These are phyloP conservation scores for Lippia alba DNA, from an alignment of 305 asterid species.

Conservation along the genomic window DNA sequence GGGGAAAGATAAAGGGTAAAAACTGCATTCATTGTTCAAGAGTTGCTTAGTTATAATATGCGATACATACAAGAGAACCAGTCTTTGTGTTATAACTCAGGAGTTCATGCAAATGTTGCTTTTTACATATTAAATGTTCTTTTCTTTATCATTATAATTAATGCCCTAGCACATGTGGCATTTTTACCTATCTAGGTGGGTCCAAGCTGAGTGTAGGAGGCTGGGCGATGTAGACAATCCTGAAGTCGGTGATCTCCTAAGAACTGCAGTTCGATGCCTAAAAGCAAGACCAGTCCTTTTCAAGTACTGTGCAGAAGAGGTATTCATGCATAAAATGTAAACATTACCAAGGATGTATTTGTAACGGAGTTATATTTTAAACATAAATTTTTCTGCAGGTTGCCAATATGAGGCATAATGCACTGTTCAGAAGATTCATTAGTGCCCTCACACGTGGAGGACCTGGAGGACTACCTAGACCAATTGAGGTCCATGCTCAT, in stretches of 20 bases:
- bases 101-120: background rate
- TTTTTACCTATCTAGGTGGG: constrained; percentile 72
- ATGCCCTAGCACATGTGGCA: constrained; percentile 20
- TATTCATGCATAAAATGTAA: constrained; percentile 40
- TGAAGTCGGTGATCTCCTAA: constrained; percentile 91
- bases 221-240: constrained; percentile 96
- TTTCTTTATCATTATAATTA: constrained; percentile 14
- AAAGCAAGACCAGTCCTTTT: constrained; percentile 95
- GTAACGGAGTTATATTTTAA: constrained; percentile 18
- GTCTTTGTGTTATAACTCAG: background rate
- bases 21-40: background rate
- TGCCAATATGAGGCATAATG: constrained; percentile 98
- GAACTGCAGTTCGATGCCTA: constrained; percentile 90
- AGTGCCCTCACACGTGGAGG: constrained; percentile 99
- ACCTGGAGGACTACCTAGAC: constrained; percentile 98
- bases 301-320: constrained; percentile 99
- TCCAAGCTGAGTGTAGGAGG: constrained; percentile 94
- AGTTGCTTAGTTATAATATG: constrained; percentile 7
- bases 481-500: constrained; percentile 98
- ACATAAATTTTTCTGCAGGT: constrained; percentile 51
- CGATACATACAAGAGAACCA: constrained; percentile 3
- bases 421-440: constrained; percentile 92
- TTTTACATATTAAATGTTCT: constrained; percentile 1
- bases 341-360: constrained; percentile 9
- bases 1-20: constrained; percentile 2